These are phyloP conservation scores for Metrosideros polymorpha DNA, from an alignment of 441 rosid species.

Conservation along the genomic window DNA sequence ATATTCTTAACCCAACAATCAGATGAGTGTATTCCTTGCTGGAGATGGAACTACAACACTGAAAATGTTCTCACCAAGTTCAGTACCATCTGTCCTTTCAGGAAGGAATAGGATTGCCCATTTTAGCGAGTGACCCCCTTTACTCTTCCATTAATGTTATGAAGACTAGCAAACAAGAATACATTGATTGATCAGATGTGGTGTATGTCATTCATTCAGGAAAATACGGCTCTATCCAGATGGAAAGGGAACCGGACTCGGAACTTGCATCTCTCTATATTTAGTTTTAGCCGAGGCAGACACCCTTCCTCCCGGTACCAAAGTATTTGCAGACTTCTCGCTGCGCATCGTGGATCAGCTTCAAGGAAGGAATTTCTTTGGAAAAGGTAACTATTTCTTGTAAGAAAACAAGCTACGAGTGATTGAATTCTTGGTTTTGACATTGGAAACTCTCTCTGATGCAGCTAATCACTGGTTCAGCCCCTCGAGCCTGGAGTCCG, in stretches of 20 bases:
- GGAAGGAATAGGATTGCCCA: background rate
- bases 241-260: constrained; percentile 23
- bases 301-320: constrained; percentile 10
- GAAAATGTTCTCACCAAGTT: background rate
- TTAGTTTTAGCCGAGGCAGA: constrained; percentile 18
- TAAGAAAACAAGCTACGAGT: background rate
- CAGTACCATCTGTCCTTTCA: background rate
- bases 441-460: background rate
- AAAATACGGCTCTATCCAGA: constrained; percentile 23
- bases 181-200: background rate
- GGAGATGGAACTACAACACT: background rate
- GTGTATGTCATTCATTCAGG: constrained; percentile 14
- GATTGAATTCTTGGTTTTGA: background rate
- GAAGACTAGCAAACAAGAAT: background rate
- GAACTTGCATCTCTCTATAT: constrained; percentile 24
- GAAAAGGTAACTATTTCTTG: constrained; percentile 28
- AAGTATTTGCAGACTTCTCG: constrained; percentile 21
- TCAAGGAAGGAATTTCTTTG: constrained; percentile 24
- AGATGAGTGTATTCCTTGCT: background rate
- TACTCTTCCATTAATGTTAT: background rate
- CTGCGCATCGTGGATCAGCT: constrained; percentile 28
- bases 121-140: background rate
- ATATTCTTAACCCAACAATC: background rate
- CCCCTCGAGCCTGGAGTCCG: background rate
- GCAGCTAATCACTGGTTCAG: constrained; percentile 13